A percentile compares a stretch with the other conserved stretches of the same genome.
Conservation (phyloP, 768 basidiomycete genomes). For the Rhizopogon roseolus region DNA sequence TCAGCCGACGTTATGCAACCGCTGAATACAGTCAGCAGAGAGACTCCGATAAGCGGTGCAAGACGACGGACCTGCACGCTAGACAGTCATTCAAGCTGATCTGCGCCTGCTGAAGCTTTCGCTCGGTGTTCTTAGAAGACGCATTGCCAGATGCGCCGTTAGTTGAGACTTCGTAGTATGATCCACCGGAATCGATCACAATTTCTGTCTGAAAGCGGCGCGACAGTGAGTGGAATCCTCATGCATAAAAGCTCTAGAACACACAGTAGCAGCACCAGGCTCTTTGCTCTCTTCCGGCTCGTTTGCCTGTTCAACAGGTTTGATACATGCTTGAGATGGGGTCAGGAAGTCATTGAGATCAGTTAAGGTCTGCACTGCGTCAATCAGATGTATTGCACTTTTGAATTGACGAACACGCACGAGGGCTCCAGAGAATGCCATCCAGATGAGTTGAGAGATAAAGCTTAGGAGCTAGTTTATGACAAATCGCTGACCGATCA, state of each 20-base stretch:
- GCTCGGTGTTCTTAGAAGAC: constrained; percentile 22
- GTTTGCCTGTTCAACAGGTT: constrained; percentile 71
- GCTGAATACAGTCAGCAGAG: constrained; percentile 33
- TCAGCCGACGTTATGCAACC: constrained; percentile 99
- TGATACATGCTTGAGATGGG: constrained; percentile 95
- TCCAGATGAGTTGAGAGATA: constrained; percentile 23
- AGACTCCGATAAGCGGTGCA: not conserved
- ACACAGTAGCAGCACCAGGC: constrained; percentile 39
- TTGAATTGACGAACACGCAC: constrained; percentile 33
- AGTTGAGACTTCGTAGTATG: constrained; percentile 79
- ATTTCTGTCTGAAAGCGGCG: constrained; percentile 73
- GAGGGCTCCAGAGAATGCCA: constrained; percentile 87
- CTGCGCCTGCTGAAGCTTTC: constrained; percentile 88
- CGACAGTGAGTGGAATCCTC: constrained; percentile 1
- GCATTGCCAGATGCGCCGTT: constrained; percentile 16
- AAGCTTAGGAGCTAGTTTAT: not conserved
- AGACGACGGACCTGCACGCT: constrained; percentile 80
- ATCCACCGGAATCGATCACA: constrained; percentile 75
- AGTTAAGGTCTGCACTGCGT: constrained; percentile 63
- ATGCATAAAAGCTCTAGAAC: not conserved
- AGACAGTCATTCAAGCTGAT: constrained; percentile 97
- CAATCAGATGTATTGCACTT: constrained; percentile 4
- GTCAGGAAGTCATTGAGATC: constrained; percentile 97
- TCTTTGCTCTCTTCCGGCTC: constrained; percentile 34
- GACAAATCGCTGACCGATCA: not conserved